phyloP scores from a whole-genome alignment of 768 basidiomycete species.

The Xerocomellus amylosporus region DNA sequence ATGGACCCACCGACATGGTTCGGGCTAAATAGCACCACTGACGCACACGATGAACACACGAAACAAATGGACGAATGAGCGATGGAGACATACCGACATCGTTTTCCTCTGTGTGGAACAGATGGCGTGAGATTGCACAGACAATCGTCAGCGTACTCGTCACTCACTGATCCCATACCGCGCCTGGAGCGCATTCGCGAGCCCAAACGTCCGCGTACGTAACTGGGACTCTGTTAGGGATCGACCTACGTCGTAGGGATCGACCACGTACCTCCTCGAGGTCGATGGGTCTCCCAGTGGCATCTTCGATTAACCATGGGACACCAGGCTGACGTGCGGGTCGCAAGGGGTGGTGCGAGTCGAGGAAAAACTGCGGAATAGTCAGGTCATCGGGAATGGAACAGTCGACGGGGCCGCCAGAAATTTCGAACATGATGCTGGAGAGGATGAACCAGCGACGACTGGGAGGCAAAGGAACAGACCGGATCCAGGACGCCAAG shows the following conservation, averaged over 20 bases:
- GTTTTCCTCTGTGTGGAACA: constrained; percentile 37
- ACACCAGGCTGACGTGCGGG: constrained; percentile 44
- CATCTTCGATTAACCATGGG: constrained; percentile 63
- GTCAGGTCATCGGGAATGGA: constrained; percentile 60
- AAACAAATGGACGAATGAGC: background rate
- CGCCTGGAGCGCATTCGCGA: constrained; percentile 52
- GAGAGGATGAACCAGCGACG: background rate
- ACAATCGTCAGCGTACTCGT: constrained; percentile 1
- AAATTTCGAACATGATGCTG: constrained; percentile 22
- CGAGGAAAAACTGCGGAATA: constrained; percentile 65
- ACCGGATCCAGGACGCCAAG: background rate
- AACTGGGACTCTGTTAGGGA: constrained; percentile 27
- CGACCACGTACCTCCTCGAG: constrained; percentile 45
- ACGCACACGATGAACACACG: constrained; percentile 3
- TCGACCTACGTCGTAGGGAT: background rate
- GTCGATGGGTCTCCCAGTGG: constrained; percentile 42
- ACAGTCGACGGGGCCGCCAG: constrained; percentile 31
- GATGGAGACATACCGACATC: constrained; percentile 46
- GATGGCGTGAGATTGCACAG: background rate
- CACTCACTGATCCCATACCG: constrained; percentile 49
- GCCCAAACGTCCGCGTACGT: constrained; percentile 42
- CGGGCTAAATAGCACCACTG: constrained; percentile 63
- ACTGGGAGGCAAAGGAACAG: background rate
- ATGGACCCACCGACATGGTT: constrained; percentile 54
- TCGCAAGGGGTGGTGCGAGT: constrained; percentile 38